A percentile compares a stretch with the other conserved stretches of the same genome.
phyloP scores from a whole-genome alignment of 495 filamentous ascomycete species.

The Lophiotrema nucula region DNA sequence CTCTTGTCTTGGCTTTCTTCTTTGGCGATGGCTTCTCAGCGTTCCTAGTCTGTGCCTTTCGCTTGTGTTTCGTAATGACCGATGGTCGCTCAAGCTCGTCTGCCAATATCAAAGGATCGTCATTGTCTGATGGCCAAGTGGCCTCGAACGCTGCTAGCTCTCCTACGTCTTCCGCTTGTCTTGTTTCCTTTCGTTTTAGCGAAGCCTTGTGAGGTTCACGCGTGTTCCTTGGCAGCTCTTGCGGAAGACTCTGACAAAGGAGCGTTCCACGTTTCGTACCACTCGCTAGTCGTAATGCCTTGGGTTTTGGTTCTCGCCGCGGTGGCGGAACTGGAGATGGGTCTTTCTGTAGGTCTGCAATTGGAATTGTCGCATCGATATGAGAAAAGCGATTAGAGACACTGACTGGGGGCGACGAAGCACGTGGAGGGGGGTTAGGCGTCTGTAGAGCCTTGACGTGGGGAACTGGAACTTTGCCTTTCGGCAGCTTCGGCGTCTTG shows the following conservation, averaged over 20 bases:
- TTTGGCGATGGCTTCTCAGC: neutral
- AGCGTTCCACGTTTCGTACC: slow-evolving; percentile 17
- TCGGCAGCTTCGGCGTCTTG: slow-evolving; percentile 1
- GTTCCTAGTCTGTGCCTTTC: slow-evolving; percentile 1
- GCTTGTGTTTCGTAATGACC: neutral
- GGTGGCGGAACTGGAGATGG: slow-evolving; percentile 3
- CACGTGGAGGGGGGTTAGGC: neutral
- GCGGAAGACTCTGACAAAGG: slow-evolving; percentile 19
- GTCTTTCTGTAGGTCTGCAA: neutral
- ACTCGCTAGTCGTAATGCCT: slow-evolving; percentile 24
- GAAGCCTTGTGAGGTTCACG: neutral
- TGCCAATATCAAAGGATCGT: neutral
- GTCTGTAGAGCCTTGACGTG: neutral
- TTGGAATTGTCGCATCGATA: slow-evolving; percentile 1
- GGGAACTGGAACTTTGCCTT: slow-evolving; percentile 11
- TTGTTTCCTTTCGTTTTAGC: slow-evolving; percentile 5
- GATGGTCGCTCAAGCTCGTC: neutral
- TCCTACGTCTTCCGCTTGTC: neutral
- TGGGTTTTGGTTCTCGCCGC: slow-evolving; percentile 21
- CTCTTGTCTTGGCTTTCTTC: slow-evolving; percentile 4
- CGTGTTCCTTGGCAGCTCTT: neutral
- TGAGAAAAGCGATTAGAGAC: slow-evolving; percentile 23
- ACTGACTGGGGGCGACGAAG: slow-evolving; percentile 30
- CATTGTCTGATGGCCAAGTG: slow-evolving; percentile 5
- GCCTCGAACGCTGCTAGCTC: neutral